Evolutionary conservation across 129 eudicot genomes (phyloP), one percentile per base, ranked within the genome.

Genomic region (Scalesia atractyloides): DNA sequence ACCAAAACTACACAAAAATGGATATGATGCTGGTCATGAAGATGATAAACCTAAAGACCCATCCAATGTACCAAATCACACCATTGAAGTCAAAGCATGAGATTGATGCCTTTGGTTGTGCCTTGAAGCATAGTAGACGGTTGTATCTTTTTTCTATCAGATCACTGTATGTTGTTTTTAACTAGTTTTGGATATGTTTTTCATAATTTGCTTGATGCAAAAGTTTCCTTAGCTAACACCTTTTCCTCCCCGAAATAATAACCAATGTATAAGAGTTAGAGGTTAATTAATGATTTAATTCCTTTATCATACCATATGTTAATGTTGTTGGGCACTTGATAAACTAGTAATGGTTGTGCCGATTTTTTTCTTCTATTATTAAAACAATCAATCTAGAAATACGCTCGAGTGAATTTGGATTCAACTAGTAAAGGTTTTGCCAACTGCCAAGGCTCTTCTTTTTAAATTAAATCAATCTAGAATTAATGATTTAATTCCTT

Each of bases 41-140:
- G 73, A 63, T 22, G 76, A 43, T 47, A 37, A 64, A 69, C 69
- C 80, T 59, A 74, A 72, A 30, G 54, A 44, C 60, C 49, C 66
- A 19, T 66, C 67, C 17, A 46, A 26, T 20, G 57, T 76, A 56
- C 82, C 85, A 57, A 64, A 41, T 50, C 70, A 53, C 59, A 62
- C 37, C 43, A 33, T 76, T 73, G 76, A 76, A 39, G 83, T 72
- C 14, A 70, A 20, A 0, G 75, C 71, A 19, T 81, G 69, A 81
- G 65, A 54, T 63, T 47, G 15, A 67, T 51, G 17, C 17, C 41
- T 36, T 13, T 37, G 26, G 41, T 54, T 53, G 48, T 64, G 65
- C 58, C 72, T 52, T 57, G 33, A 50, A 52, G 73, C 33, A 43
- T 54, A 56, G 17, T 66, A 54, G 79, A 37, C 9, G 16, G 15